Percentiles rank a stretch among this genome's conserved stretches.
These are phyloP conservation scores for Puya raimondii DNA, from an alignment of 176 grass and related monocot species.

Conservation along the genomic window DNA sequence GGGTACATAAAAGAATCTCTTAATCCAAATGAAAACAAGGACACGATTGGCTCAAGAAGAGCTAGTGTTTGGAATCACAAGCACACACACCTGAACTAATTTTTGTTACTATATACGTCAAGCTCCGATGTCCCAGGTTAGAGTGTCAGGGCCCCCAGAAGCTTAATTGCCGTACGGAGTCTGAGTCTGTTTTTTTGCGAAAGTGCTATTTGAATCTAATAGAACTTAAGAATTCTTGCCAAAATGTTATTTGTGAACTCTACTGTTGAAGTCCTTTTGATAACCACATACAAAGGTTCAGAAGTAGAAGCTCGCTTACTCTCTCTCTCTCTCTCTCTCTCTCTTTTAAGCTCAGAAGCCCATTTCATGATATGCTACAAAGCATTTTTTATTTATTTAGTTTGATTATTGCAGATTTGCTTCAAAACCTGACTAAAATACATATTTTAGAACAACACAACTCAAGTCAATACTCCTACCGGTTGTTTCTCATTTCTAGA, in stretches of 20 bases:
- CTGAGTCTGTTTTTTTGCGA: neutral
- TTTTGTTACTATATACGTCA: constrained; percentile 6
- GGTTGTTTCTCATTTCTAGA: no score
- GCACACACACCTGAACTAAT: constrained; percentile 14
- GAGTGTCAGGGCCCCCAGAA: constrained; percentile 20
- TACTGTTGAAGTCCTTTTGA: no score
- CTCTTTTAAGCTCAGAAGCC: neutral
- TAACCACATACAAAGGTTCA: constrained; percentile 6
- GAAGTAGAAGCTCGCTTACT: constrained; percentile 20
- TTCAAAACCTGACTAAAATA: no score
- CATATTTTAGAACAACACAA: no score
- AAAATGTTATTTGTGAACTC: no score
- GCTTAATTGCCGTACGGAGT: constrained; percentile 1
- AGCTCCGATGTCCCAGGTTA: constrained; percentile 21
- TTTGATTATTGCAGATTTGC: no score
- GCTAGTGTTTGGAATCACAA: constrained; percentile 12
- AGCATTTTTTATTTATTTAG: no score
- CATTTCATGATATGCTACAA: no score
- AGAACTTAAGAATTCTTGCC: no score
- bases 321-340: neutral
- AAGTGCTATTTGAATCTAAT: neutral
- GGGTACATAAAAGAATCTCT: neutral
- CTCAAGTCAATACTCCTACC: no score
- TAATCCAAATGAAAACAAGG: neutral
- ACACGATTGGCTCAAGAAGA: constrained; percentile 23